A percentile compares a stretch with the other conserved stretches of the same genome.
Evolutionary conservation across 176 grass and related monocot species (phyloP).

Genomic region (Tillandsia fasciculata): DNA sequence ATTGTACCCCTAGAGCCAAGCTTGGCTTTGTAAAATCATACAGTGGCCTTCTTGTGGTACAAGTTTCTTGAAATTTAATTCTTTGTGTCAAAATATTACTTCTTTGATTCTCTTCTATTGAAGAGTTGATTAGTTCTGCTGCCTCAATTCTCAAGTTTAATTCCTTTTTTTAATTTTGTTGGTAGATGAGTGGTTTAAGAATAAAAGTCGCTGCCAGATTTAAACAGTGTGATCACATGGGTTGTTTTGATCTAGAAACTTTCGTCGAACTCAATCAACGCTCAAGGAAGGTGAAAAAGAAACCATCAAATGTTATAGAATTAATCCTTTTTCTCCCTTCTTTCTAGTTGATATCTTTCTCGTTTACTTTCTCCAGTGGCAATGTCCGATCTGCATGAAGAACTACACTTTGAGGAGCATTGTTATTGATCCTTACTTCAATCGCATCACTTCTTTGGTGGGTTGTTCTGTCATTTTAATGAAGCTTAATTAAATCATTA

Average conservation of each 20-base stretch:
- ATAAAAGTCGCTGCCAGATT: slow-evolving; percentile 86
- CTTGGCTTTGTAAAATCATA: neutral
- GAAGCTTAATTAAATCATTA: neutral
- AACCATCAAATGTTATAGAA: neutral
- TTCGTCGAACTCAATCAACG: slow-evolving; percentile 76
- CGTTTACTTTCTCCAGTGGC: slow-evolving; percentile 59
- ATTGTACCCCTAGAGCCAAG: neutral
- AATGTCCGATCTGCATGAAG: slow-evolving; percentile 87
- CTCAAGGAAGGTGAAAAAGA: slow-evolving; percentile 60
- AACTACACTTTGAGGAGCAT: slow-evolving; percentile 70
- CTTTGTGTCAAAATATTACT: neutral
- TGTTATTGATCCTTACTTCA: slow-evolving; percentile 95
- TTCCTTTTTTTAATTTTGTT: neutral
- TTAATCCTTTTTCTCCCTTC: slow-evolving; percentile 4
- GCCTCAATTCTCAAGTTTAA: neutral
- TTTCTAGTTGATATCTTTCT: neutral
- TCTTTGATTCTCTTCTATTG: neutral
- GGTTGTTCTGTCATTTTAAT: slow-evolving; percentile 24
- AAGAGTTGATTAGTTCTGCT: neutral
- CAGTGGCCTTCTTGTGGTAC: neutral
- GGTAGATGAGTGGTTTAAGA: slow-evolving; percentile 72
- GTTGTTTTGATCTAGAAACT: slow-evolving; percentile 95
- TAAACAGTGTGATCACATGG: slow-evolving; percentile 82
- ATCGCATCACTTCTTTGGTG: slow-evolving; percentile 80
- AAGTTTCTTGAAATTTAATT: neutral